Evolutionary conservation across 108 stramenopile genomes (phyloP).

Genomic region (Hondaea fermentalgiana): DNA sequence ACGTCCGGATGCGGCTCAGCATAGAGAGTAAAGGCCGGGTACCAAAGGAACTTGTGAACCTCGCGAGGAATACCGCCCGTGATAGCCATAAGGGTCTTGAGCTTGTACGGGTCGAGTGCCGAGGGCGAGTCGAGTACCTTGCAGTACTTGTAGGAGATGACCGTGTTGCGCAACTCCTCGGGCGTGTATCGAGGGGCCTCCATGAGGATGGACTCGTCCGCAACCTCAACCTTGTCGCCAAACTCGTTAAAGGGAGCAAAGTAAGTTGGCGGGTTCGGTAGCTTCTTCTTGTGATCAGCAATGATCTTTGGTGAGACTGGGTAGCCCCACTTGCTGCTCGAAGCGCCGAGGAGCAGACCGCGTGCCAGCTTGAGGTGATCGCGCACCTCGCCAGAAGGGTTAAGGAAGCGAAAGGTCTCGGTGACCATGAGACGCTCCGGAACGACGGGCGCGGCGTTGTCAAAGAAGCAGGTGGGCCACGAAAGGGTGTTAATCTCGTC

Average conservation of each 20-base stretch:
- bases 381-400: background rate
- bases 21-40: background rate
- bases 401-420: background rate
- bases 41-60: background rate
- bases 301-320: background rate
- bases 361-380: background rate
- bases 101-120: background rate
- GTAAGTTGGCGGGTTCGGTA: background rate
- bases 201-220: constrained; percentile 90
- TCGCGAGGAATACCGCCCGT: background rate
- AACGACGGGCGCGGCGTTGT: background rate
- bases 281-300: background rate
- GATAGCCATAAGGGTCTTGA: background rate
- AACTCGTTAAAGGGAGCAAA: constrained; percentile 55
- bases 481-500: constrained; percentile 9
- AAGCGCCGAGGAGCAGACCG: background rate
- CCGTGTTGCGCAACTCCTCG: background rate
- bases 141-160: background rate
- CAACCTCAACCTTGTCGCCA: constrained; percentile 77
- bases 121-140: background rate
- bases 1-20: background rate
- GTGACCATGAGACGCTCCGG: background rate
- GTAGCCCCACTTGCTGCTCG: background rate
- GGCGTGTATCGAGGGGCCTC: constrained; percentile 35
- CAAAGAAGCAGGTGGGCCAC: background rate